These are phyloP conservation scores for Nicotiana otophora DNA, from an alignment of 257 asterid genomes.

Conservation along the genomic window DNA sequence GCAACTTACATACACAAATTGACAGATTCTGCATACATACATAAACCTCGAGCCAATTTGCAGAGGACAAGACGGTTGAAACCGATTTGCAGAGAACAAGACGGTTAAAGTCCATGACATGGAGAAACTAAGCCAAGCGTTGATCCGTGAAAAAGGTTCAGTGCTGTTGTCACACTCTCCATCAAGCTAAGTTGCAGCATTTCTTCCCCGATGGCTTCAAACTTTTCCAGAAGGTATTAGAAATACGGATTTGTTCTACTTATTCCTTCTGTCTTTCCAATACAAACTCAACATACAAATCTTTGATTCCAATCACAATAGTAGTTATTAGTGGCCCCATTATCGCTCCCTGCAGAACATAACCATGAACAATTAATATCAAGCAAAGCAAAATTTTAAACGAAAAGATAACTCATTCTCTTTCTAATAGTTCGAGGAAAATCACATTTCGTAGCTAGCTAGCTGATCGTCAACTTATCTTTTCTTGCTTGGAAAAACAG, in stretches of 20 bases:
- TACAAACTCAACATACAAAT: constrained; percentile 63
- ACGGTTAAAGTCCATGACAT: not conserved
- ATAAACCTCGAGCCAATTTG: not conserved
- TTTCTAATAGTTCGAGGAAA: not conserved
- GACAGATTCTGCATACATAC: not conserved
- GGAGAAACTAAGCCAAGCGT: not conserved
- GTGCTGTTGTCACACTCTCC: not conserved
- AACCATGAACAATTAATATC: not conserved
- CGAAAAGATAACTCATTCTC: not conserved
- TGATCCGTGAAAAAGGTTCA: not conserved
- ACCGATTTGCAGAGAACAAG: not conserved
- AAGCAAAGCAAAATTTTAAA: not conserved
- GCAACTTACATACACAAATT: not conserved
- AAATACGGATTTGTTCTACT: not conserved
- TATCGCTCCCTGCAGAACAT: constrained; percentile 59
- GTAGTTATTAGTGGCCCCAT: constrained; percentile 77
- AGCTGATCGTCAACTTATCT: not conserved
- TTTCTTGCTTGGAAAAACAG: not conserved
- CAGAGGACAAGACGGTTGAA: not conserved
- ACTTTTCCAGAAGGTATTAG: not conserved
- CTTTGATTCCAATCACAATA: constrained; percentile 59
- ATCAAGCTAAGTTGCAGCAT: constrained; percentile 12
- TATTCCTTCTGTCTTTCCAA: constrained; percentile 37
- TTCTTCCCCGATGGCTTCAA: not conserved
- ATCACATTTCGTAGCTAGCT: not conserved